A percentile compares a stretch with the other conserved stretches of the same genome.
phyloP scores from a whole-genome alignment of 2,329 filamentous ascomycete species.

The Teratosphaeria zuluensis region DNA sequence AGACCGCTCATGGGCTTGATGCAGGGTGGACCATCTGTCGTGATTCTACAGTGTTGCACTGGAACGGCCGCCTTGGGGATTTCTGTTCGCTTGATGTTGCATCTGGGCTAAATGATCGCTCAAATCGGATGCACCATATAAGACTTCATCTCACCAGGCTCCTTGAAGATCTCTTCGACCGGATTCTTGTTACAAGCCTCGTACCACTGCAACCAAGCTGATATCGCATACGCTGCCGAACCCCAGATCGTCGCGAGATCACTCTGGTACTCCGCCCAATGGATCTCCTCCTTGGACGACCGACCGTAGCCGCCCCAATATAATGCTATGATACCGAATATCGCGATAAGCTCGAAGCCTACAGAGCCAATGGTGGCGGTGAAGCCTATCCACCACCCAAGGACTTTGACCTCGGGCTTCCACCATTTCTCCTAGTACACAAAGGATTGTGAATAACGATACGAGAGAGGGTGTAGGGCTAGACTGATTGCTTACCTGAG shows the following conservation, averaged over 20 bases:
- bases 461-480: background rate
- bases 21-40: no score
- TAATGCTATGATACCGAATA: constrained; percentile 5
- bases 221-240: constrained; percentile 15
- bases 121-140: background rate
- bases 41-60: no score
- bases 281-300: background rate
- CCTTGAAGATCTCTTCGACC: constrained; percentile 1
- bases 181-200: constrained; percentile 21
- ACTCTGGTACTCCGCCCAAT: constrained; percentile 14
- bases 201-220: constrained; percentile 21
- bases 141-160: background rate
- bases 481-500: constrained; percentile 8
- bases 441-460: background rate
- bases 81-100: no score
- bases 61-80: no score
- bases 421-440: constrained; percentile 11
- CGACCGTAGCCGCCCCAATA: constrained; percentile 3
- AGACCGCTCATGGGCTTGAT: no score
- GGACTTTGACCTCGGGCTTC: constrained; percentile 12
- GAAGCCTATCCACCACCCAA: constrained; percentile 24
- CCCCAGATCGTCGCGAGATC: constrained; percentile 20
- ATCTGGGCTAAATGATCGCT: background rate
- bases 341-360: constrained; percentile 17
- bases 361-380: constrained; percentile 18